These are phyloP conservation scores for Cytospora schulzeri DNA, from an alignment of 2,329 filamentous ascomycete species.

Conservation along the genomic window DNA sequence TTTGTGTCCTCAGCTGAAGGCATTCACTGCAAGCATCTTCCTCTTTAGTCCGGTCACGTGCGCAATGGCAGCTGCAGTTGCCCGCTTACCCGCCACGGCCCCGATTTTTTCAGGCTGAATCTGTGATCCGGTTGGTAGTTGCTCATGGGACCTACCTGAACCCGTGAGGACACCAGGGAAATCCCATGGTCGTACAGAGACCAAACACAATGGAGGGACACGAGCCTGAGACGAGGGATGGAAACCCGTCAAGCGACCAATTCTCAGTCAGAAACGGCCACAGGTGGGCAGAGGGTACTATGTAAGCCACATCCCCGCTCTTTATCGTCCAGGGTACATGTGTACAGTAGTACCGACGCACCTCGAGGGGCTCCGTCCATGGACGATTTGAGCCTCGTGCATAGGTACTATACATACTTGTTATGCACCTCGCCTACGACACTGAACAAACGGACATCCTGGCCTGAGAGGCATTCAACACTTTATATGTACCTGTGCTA, in stretches of 20 bases:
- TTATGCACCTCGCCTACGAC: constrained; percentile 21
- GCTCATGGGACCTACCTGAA: constrained; percentile 11
- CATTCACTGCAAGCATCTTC: constrained; percentile 19
- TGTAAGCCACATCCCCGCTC: constrained; percentile 1
- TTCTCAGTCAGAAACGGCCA: background rate
- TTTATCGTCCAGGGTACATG: constrained; percentile 2
- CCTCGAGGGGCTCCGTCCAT: constrained; percentile 8
- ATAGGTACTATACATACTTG: background rate
- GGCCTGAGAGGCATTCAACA: background rate
- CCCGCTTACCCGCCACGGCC: constrained; percentile 23
- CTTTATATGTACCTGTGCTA: background rate
- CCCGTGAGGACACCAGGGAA: constrained; percentile 15
- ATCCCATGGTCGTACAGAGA: constrained; percentile 25
- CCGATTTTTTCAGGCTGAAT: constrained; percentile 23
- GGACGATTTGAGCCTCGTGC: constrained; percentile 16
- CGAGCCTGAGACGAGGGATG: background rate
- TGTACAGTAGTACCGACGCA: background rate
- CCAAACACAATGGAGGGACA: background rate
- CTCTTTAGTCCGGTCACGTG: constrained; percentile 25
- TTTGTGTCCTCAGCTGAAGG: constrained; percentile 12
- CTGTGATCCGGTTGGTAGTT: constrained; percentile 27
- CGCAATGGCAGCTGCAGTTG: constrained; percentile 21
- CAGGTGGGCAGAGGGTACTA: background rate
- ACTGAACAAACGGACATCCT: background rate
- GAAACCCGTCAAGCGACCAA: background rate